phyloP scores from a whole-genome alignment of 164 flowering plant species.

The Vitis riparia region DNA sequence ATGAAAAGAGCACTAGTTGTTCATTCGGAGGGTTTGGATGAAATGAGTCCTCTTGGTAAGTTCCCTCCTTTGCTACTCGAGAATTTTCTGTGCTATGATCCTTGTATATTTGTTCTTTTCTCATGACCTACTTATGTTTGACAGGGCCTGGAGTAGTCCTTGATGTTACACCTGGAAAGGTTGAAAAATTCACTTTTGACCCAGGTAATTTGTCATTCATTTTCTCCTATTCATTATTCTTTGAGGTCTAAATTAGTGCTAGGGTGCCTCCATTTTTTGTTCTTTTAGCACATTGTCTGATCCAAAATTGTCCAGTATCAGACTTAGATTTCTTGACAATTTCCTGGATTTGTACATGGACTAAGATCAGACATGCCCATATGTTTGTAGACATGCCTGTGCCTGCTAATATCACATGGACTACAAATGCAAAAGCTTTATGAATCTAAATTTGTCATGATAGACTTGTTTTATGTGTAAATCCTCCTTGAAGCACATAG shows the following conservation, averaged over 20 bases:
- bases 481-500: too few relatives aligned
- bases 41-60: slow-evolving; percentile 90
- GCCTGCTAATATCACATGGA: neutral
- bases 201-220: neutral
- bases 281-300: neutral
- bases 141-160: neutral
- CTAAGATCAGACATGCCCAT: neutral
- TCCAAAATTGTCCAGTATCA: neutral
- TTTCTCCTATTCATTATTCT: neutral
- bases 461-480: too few relatives aligned
- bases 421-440: neutral
- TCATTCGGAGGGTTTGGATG: slow-evolving; percentile 90
- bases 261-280: too few relatives aligned
- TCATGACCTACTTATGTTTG: neutral
- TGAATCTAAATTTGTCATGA: too few relatives aligned
- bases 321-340: neutral
- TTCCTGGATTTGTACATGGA: neutral
- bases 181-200: neutral
- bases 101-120: neutral
- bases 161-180: neutral
- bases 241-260: neutral
- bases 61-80: neutral
- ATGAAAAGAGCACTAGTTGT: slow-evolving; percentile 89
- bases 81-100: neutral
- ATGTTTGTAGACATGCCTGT: neutral